Percentiles rank a stretch among this genome's conserved stretches.
Evolutionary conservation across 2,329 filamentous ascomycete species (phyloP).

Genomic region (Xylaria sp.): DNA sequence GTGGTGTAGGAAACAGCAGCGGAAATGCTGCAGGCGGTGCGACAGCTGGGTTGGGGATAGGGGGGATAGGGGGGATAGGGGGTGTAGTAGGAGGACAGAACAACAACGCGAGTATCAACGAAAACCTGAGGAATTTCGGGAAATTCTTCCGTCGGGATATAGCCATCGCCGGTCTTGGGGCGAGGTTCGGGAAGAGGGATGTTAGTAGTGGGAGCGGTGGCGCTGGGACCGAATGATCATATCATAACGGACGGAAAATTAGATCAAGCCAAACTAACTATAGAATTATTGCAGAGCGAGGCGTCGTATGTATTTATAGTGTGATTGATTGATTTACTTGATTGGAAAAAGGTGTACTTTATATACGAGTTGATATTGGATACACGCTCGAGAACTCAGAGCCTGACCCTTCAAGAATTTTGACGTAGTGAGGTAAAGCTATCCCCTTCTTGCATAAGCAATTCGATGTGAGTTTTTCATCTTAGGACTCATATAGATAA

Average conservation of each 20-base stretch:
- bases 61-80: no score
- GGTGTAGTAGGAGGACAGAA: constrained; percentile 25
- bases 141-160: constrained; percentile 95
- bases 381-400: constrained; percentile 24
- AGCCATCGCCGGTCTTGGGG: constrained; percentile 67
- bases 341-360: not conserved
- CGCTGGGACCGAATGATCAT: constrained; percentile 2
- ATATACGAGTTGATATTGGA: constrained; percentile 35
- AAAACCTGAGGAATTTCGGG: constrained; percentile 93
- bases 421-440: constrained; percentile 1
- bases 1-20: constrained; percentile 43
- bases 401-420: constrained; percentile 11
- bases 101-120: constrained; percentile 76
- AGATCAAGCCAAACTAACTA: no score
- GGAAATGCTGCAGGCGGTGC: not conserved
- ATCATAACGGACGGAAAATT: no score
- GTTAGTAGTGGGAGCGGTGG: constrained; percentile 42
- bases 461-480: constrained; percentile 2
- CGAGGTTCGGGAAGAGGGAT: constrained; percentile 71
- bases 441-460: constrained; percentile 20
- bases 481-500: no score
- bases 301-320: constrained; percentile 11
- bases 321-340: not conserved
- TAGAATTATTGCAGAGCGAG: no score
- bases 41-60: not conserved